Conservation (phyloP, 2,329 filamentous ascomycete species). For the Monilinia aucupariae region DNA sequence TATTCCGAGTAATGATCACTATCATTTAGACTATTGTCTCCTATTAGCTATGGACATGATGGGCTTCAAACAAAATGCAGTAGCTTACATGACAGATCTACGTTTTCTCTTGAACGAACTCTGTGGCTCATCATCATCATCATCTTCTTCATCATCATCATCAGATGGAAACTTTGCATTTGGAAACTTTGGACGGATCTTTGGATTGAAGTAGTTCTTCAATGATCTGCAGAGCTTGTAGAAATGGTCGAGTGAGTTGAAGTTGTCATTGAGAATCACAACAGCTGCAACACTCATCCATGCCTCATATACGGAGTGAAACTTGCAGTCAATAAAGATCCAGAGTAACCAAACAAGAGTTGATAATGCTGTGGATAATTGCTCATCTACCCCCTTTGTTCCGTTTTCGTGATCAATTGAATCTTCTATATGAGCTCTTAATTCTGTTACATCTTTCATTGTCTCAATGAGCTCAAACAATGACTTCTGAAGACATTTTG, state of each 20-base stretch:
- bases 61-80: not conserved
- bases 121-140: constrained; percentile 29
- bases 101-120: constrained; percentile 40
- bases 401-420: not conserved
- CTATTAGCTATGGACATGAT: not conserved
- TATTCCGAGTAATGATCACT: not conserved
- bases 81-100: constrained; percentile 19
- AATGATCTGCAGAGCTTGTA: constrained; percentile 6
- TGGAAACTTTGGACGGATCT: not conserved
- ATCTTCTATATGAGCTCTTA: constrained; percentile 10
- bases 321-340: constrained; percentile 34
- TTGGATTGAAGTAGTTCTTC: constrained; percentile 8
- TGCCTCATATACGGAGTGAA: constrained; percentile 9
- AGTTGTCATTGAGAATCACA: not conserved
- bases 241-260: not conserved
- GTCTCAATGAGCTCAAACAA: constrained; percentile 13
- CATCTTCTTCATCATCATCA: constrained; percentile 24
- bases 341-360: constrained; percentile 28
- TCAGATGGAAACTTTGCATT: not conserved
- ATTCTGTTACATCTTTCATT: constrained; percentile 12
- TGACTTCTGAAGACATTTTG: not conserved
- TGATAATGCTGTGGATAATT: constrained; percentile 17
- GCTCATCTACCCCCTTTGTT: constrained; percentile 21
- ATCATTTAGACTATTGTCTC: not conserved
- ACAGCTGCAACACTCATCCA: not conserved